Evolutionary conservation across 768 basidiomycete species (phyloP), one percentile per base, ranked within the genome.

Genomic region (Baorangia bicolor): DNA sequence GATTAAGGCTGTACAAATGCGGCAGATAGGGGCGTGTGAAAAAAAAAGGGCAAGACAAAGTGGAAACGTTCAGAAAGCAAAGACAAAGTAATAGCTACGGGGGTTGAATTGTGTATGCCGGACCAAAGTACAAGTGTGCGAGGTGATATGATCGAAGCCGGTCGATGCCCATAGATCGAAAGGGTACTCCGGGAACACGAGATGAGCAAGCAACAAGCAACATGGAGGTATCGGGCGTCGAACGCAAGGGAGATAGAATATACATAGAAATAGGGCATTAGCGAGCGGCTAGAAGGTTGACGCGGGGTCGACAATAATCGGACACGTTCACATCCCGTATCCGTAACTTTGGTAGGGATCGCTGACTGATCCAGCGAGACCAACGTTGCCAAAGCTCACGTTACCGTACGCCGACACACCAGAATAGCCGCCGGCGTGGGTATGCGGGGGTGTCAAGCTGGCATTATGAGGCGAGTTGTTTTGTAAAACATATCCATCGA

Each of bases 401-500:
- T 83, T 86, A 58, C 69, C 70, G 61, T 78, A 82, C 21, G 72
- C 65, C 23, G 84, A 80, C 50, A 80, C 78, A 57, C 79, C 78
- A 38, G 82, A 79, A 73, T 88, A 89, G 40, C 79, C 78, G 44
- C 78, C 74, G 13, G 71, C 68, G 56, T 85, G 81, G 57, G 75
- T 69, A 69, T 80, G 86, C 31, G 83, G 78, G 39, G 85, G 79
- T 27, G 86, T 79, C 56, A 88, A 63, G 38, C 77, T 81, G 51
- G 84, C 78, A 64, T 81, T 86, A 69, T 90, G 87, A 59, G 77
- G 78, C 39, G 85, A 85, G 62, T 78, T 84, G 67, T 83, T 83
- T 72, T 91, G 90, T 48, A 92, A 76, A 56, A 92, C 88, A 66
- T 92, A 92, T 65, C 85, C 83, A 64, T 92, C 90, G 59, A 92